These are phyloP conservation scores for Francoa sonchifolia DNA, from an alignment of 441 rosid genomes.

Conservation along the genomic window DNA sequence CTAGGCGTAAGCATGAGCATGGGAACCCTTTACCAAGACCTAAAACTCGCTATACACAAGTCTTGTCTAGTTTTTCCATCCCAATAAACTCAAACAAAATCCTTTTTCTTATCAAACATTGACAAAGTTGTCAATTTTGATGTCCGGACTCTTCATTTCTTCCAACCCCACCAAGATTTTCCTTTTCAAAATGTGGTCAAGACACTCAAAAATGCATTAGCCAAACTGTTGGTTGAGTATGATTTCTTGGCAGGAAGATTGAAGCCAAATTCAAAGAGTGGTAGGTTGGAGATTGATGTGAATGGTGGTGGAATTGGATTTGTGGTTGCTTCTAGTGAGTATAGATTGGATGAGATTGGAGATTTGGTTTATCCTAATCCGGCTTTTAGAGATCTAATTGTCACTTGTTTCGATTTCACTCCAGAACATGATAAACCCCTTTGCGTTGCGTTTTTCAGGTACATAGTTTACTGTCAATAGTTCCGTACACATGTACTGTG, in stretches of 20 bases:
- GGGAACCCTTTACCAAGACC: slow-evolving; percentile 35
- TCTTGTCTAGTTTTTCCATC: slow-evolving; percentile 33
- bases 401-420: slow-evolving; percentile 14
- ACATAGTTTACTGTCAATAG: background rate
- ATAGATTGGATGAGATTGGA: slow-evolving; percentile 42
- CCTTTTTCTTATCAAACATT: slow-evolving; percentile 63
- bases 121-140: slow-evolving; percentile 63
- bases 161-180: slow-evolving; percentile 27
- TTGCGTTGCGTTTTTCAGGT: slow-evolving; percentile 60
- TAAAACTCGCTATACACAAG: slow-evolving; percentile 35
- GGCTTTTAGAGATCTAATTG: slow-evolving; percentile 38
- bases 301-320: slow-evolving; percentile 51
- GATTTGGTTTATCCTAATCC: slow-evolving; percentile 78
- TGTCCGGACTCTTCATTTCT: slow-evolving; percentile 71
- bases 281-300: slow-evolving; percentile 51
- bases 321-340: slow-evolving; percentile 39
- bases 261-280: slow-evolving; percentile 24
- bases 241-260: slow-evolving; percentile 65
- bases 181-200: slow-evolving; percentile 33
- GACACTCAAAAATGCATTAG: slow-evolving; percentile 28
- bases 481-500: background rate
- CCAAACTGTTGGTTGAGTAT: slow-evolving; percentile 27
- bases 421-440: slow-evolving; percentile 39
- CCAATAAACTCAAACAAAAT: slow-evolving; percentile 19
- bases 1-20: no score